Conservation (phyloP, 2,329 filamentous ascomycete genomes). For the Beauveria scarabaeidicola region DNA sequence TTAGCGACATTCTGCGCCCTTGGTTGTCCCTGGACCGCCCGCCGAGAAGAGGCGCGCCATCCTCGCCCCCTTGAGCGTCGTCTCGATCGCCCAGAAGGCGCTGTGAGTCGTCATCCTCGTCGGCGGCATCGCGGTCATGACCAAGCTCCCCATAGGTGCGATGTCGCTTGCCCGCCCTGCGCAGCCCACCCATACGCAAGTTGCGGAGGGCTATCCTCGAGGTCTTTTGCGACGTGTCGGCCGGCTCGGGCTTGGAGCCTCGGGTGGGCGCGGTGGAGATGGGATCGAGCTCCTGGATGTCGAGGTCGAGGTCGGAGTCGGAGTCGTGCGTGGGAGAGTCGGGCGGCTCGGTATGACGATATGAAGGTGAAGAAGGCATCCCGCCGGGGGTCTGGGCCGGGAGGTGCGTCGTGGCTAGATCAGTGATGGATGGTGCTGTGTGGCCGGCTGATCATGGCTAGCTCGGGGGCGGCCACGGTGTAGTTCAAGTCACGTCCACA, state of each 20-base stretch:
- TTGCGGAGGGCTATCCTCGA: constrained; percentile 62
- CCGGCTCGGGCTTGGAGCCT: constrained; percentile 21
- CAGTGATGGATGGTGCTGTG: constrained; percentile 17
- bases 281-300: constrained; percentile 73
- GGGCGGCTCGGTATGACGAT: constrained; percentile 51
- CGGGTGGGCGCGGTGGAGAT: constrained; percentile 29
- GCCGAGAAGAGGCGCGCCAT: constrained; percentile 61
- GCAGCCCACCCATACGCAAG: constrained; percentile 57
- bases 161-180: constrained; percentile 46
- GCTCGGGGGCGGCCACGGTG: constrained; percentile 7
- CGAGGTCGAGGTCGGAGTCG: constrained; percentile 64
- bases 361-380: constrained; percentile 48
- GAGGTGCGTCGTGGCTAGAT: constrained; percentile 8
- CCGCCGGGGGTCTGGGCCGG: constrained; percentile 25
- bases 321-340: constrained; percentile 60
- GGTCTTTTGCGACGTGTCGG: constrained; percentile 34
- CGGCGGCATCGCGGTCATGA: constrained; percentile 43
- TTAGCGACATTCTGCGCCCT: constrained; percentile 20
- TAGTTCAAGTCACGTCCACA: constrained; percentile 11
- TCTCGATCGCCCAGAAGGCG: constrained; percentile 57
- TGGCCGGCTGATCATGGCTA: constrained; percentile 12
- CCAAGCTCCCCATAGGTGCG: constrained; percentile 54
- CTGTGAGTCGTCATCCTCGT: constrained; percentile 64
- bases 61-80: constrained; percentile 56
- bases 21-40: constrained; percentile 18